These are phyloP conservation scores for Chlorella sorokiniana DNA, from an alignment of 139 green algal genomes.

Conservation along the genomic window DNA sequence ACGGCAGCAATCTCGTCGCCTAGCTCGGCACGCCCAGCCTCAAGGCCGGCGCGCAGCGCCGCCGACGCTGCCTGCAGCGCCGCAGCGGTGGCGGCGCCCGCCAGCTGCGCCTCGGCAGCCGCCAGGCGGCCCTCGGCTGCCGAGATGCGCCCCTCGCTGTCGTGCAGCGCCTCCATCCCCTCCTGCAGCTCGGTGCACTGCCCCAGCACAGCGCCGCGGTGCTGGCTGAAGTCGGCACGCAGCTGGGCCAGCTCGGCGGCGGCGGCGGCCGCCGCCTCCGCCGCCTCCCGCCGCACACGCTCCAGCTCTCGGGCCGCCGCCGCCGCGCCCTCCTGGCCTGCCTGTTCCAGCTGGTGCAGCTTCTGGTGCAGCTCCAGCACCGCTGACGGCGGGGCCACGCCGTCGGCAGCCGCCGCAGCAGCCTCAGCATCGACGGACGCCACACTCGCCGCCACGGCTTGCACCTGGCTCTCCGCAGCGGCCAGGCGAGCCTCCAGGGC, in stretches of 20 bases:
- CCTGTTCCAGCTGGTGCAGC: neutral
- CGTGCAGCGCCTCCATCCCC: neutral
- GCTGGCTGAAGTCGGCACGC: neutral
- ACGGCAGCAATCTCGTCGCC: neutral
- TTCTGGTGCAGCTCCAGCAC: neutral
- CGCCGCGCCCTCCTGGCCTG: neutral
- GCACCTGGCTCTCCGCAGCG: neutral
- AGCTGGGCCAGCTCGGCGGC: neutral
- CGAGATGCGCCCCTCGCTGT: neutral
- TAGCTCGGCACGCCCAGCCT: neutral
- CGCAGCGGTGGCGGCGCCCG: neutral
- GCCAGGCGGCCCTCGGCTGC: neutral
- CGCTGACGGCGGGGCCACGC: neutral
- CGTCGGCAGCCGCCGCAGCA: neutral
- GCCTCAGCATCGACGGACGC: no score
- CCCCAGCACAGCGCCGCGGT: neutral
- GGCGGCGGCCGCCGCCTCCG: neutral
- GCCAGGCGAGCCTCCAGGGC: neutral
- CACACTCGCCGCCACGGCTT: neutral
- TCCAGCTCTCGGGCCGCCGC: neutral
- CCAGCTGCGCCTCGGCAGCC: neutral
- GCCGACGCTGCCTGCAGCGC: neutral
- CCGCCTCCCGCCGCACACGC: no score
- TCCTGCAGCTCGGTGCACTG: neutral
- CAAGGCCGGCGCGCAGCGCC: neutral